Base-by-base conservation (phyloP, 2,329 filamentous ascomycete species). In the Amauroascus niger region DNA sequence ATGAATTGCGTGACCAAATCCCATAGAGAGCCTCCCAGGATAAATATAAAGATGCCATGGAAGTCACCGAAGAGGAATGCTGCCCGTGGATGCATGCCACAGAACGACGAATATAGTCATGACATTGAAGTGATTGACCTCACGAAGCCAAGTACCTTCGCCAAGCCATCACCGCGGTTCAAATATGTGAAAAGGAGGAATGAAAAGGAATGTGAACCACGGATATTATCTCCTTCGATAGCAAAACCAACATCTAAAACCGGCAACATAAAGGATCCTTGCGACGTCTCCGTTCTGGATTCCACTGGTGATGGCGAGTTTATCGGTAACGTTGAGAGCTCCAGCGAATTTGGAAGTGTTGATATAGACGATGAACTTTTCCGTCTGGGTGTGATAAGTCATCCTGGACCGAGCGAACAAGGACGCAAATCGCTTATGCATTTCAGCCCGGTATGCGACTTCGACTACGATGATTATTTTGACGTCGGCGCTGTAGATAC, bases 1-100 rank as follows among this genome's bases (percentile, higher is more conserved):
- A 18, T 18, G 24, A 20, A 13, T 30, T 46, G 20, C 11, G 26
- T 30, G 13, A 11, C 11, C 1, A 39, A 28, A 30, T 6, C 3
- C 41, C 11, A n/a, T 14, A 33, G 28, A 51, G 39, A 51, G 20
- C 4, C 46, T 20, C 7, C 11, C 2, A 26, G 3, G 28, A 13
- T 18, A 8, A 3, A 43, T 6, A 14, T 39, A 52, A 3, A 43
- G 2, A 14, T 39, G 45, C n/a, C 37, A n/a, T 14, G 32, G 65
- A 70, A 43, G 55, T 65, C 46, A 65, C 60, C 3, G 30, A 69
- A 2, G 55, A 60, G 16, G 4, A 28, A 46, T 43, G 9, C 6
- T n/a, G 28, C n/a, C 8, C 26, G 18, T 66, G 40, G 26, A 46
- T 7, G 14, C 9, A 14, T 8, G 14, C 13, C 22, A 5, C 61